Base-by-base conservation (phyloP, 345 rosid genomes). In the Eucalyptus tenuipes region DNA sequence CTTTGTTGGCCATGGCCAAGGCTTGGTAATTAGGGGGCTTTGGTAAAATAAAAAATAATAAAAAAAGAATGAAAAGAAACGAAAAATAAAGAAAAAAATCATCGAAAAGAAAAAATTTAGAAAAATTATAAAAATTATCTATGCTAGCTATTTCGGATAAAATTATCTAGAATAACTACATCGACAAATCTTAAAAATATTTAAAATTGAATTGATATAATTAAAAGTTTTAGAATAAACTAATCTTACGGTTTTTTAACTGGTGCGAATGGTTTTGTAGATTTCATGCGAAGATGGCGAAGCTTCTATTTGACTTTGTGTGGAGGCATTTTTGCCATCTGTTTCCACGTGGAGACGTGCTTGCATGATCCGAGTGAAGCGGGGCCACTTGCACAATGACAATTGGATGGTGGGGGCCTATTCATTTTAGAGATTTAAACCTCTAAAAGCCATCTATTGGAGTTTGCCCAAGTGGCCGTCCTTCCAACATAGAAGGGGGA, bases 211-310 rank as follows among this genome's bases (percentile, higher is more conserved):
- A 55, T 55, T 55, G 12, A 25, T 55, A 55, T 24, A 55, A 24
- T 4, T 25, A 25, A 24, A 55, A 55, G 0, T 24, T 55, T 0
- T 55, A 55, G 12, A 55, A 55, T 55, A 25, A 55, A 24, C 3
- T 10, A 55, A 12, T 2, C 6, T 4, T 0, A 55, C 3, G 13
- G 4, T 5, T 9, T 24, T 55, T 55, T 55, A 0, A 24, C 6
- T 29, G 4, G 33, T 13, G 15, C 4, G 68, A 29, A 61, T 29
- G 17, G 16, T 61, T 12, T 27, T 61, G 68, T 3, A 29, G 68
- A 12, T 61, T 27, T 29, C 68, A 13, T 17, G 6, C 16, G 68
- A 13, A 27, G 68, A 59, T 59, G 31, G 68, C n/a, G 68, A 27
- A 27, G 68, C 31, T 27, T 13, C 3, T 59, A 31, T 59, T 59